Base-by-base conservation (phyloP, 108 stramenopile genomes). In the Skeletonema marinoi region DNA sequence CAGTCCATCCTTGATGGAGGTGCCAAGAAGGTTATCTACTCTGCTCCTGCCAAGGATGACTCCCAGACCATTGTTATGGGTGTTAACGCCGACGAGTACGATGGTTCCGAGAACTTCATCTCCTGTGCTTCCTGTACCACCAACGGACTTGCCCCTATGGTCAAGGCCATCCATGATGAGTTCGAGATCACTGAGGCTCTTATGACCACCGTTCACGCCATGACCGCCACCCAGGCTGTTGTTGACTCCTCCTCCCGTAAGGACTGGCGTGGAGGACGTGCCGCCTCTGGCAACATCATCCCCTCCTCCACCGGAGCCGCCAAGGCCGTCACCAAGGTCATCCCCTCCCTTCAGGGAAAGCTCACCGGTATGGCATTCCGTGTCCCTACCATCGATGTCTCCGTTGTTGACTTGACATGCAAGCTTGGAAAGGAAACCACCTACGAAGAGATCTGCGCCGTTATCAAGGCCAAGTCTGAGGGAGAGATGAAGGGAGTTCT, bases 241-340 rank as follows among this genome's bases (percentile, higher is more conserved):
- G 91, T 96, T 32, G 97, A 97, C 72, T 56, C 54, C 25, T 93
- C 93, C 91, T 92, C 97, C 56, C 94, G 94, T 78, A 76, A 68
- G 25, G 98, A 98, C 74, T 85, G 95, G 29, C 92, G 98, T 65
- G 91, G 96, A 38, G 96, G 95, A 44, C 86, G 98, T 32, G 86
- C 89, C 21, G 98, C 93, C 31, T 96, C 96, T 93, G 76, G 90
- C 61, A 98, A 98, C 71, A 83, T 98, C 5, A 88, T 87, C 70
- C 98, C 98, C 25, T 96, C 98, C 42, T 91, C 91, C 54, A 98
- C 98, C n/a, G 98, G 54, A 56, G 99, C 99, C 62, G 99, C 99
- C 88, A 98, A 98, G 95, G 99, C 99, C 78, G 98, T 99, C 75
- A 98, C 98, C 93, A 98, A 98, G 96, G 99, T 99, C 80, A 99